These are phyloP conservation scores for Alternaria gansuensis DNA, from an alignment of 2,329 filamentous ascomycete genomes.

Conservation along the genomic window DNA sequence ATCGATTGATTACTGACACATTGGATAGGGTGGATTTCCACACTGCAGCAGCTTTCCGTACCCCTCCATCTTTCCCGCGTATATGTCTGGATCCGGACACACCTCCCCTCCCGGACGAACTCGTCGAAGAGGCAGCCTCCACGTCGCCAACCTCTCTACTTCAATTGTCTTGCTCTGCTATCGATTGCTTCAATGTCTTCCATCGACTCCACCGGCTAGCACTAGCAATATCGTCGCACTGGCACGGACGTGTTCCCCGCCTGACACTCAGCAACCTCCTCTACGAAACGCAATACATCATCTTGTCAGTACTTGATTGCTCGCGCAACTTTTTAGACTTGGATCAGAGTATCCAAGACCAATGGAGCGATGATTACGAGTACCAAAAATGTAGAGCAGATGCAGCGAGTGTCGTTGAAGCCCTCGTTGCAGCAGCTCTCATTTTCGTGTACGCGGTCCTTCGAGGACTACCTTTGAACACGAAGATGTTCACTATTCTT, in stretches of 20 bases:
- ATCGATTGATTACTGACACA: neutral
- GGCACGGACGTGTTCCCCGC: slow-evolving; percentile 23
- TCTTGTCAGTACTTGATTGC: slow-evolving; percentile 34
- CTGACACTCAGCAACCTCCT: slow-evolving; percentile 34
- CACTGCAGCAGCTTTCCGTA: slow-evolving; percentile 32
- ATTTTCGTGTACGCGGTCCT: slow-evolving; percentile 38
- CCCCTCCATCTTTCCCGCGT: slow-evolving; percentile 30
- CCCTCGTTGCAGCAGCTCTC: slow-evolving; percentile 26
- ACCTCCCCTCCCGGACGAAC: slow-evolving; percentile 28
- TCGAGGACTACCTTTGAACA: slow-evolving; percentile 31
- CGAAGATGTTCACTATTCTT: slow-evolving; percentile 30
- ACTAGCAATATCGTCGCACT: slow-evolving; percentile 30
- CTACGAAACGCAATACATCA: slow-evolving; percentile 34
- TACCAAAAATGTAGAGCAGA: slow-evolving; percentile 20
- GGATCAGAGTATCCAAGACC: slow-evolving; percentile 13
- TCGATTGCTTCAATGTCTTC: slow-evolving; percentile 43
- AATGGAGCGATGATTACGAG: slow-evolving; percentile 7
- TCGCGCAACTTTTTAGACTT: slow-evolving; percentile 27
- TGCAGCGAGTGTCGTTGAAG: slow-evolving; percentile 33
- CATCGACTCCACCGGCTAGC: slow-evolving; percentile 38
- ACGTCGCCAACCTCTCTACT: slow-evolving; percentile 36
- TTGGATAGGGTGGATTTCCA: slow-evolving; percentile 41
- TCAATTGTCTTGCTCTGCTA: slow-evolving; percentile 28
- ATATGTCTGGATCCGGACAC: slow-evolving; percentile 29
- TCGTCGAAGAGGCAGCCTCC: slow-evolving; percentile 34